A percentile compares a stretch with the other conserved stretches of the same genome.
Evolutionary conservation across 345 rosid genomes (phyloP).

Genomic region (Pugionium dolabratum): DNA sequence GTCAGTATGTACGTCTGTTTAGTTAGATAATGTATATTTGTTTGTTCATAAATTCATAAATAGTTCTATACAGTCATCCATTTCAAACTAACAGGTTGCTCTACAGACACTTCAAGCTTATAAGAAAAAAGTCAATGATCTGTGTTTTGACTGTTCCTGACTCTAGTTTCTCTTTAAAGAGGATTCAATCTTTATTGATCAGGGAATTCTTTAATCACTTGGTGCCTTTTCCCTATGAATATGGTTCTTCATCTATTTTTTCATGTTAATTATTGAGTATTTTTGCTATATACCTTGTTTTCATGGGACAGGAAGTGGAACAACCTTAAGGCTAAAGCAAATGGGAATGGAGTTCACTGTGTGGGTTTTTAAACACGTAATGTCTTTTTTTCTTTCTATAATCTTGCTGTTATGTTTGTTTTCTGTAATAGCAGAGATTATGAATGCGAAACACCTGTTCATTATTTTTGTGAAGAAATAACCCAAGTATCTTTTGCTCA

Average conservation of each 20-base stretch:
- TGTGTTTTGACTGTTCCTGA: constrained; percentile 10
- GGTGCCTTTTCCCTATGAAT: constrained; percentile 9
- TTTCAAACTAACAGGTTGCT: constrained; percentile 6
- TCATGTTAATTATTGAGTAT: constrained; percentile 24
- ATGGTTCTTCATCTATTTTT: constrained; percentile 5
- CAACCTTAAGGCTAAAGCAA: constrained; percentile 89
- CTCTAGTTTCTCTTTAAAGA: constrained; percentile 1
- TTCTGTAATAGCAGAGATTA: constrained; percentile 12
- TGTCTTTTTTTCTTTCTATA: constrained; percentile 28
- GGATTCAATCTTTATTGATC: background rate
- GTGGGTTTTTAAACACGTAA: constrained; percentile 98
- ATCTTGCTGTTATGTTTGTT: constrained; percentile 28
- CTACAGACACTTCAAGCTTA: background rate
- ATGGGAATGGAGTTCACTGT: constrained; percentile 98
- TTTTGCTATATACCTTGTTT: constrained; percentile 25
- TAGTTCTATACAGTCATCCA: background rate
- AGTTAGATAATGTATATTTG: constrained; percentile 13
- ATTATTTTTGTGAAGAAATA: background rate
- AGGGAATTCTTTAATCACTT: constrained; percentile 4
- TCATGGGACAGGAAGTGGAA: constrained; percentile 62
- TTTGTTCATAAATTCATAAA: background rate
- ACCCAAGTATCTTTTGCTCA: constrained; percentile 20
- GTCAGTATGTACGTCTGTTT: constrained; percentile 14
- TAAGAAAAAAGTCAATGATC: constrained; percentile 6
- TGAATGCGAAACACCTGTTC: background rate